Evolutionary conservation across 2,329 filamentous ascomycete species (phyloP).

Genomic region (Tetracladium maxilliforme): DNA sequence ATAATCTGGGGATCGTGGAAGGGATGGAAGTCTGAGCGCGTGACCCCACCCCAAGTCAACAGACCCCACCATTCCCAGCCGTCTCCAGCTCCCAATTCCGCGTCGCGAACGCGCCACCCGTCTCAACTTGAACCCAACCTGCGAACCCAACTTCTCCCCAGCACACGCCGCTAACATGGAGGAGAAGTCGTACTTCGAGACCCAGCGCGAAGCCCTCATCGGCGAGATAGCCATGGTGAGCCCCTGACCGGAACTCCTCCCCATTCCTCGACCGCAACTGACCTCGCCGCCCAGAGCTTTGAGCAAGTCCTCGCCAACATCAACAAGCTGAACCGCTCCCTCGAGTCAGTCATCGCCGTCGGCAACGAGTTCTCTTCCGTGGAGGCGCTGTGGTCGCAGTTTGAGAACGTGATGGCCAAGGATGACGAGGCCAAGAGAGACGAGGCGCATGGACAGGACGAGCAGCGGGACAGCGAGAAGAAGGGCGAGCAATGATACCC

Average conservation of each 20-base stretch:
- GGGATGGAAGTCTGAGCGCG: too few species aligned
- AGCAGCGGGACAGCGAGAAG: conserved; percentile 9
- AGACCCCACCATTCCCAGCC: too few species aligned
- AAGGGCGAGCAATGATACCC: conserved; percentile 5
- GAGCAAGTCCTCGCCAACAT: conserved; percentile 91
- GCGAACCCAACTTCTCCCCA: too few species aligned
- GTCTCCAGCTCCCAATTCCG: too few species aligned
- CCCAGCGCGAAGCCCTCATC: conserved; percentile 58
- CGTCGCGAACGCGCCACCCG: too few species aligned
- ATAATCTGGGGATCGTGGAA: too few species aligned
- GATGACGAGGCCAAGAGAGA: conserved; percentile 26
- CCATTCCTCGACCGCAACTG: neutral
- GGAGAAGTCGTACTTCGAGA: conserved; percentile 56
- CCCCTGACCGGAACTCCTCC: conserved; percentile 3
- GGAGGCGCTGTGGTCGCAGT: conserved; percentile 92
- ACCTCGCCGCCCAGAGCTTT: conserved; percentile 37
- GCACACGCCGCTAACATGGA: conserved; percentile 1
- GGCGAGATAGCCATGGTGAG: conserved; percentile 58
- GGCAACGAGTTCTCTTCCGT: conserved; percentile 97
- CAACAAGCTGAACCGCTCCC: conserved; percentile 82
- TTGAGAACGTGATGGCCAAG: conserved; percentile 89
- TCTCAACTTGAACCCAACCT: too few species aligned
- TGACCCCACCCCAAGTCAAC: too few species aligned
- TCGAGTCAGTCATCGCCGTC: conserved; percentile 85
- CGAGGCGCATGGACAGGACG: conserved; percentile 10